These are phyloP conservation scores for Fusarium protoensiforme DNA, from an alignment of 2,329 filamentous ascomycete genomes.

Conservation along the genomic window DNA sequence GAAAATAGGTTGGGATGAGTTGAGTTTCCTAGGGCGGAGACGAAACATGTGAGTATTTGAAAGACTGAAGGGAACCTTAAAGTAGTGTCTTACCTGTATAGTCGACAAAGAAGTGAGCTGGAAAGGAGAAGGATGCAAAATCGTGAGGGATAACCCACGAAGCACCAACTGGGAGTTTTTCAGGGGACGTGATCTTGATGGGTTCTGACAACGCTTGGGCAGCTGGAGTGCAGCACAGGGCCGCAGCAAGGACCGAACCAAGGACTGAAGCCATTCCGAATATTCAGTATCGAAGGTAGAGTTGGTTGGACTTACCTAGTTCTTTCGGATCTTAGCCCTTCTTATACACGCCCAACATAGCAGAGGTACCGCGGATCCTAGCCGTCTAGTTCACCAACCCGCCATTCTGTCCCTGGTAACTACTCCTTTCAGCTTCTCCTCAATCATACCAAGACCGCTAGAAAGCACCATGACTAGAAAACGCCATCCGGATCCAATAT, in stretches of 20 bases:
- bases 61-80: not conserved
- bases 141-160: not conserved
- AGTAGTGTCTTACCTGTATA: not conserved
- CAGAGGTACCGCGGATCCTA: not conserved
- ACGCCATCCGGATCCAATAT: not conserved
- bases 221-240: not conserved
- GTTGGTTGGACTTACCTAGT: not conserved
- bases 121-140: not conserved
- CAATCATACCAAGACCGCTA: not conserved
- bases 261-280: not conserved
- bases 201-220: not conserved
- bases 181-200: not conserved
- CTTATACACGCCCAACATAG: not conserved
- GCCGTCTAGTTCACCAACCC: not conserved
- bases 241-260: not conserved
- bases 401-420: not conserved
- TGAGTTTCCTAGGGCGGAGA: not conserved
- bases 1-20: not conserved
- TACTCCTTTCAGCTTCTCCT: not conserved
- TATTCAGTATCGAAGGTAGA: not conserved
- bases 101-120: not conserved
- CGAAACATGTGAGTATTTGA: not conserved
- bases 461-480: not conserved
- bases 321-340: not conserved
- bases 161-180: not conserved